Percentiles rank a stretch among this genome's conserved stretches.
Evolutionary conservation across 305 asterid genomes (phyloP).

Genomic region (Plantago coronopus): DNA sequence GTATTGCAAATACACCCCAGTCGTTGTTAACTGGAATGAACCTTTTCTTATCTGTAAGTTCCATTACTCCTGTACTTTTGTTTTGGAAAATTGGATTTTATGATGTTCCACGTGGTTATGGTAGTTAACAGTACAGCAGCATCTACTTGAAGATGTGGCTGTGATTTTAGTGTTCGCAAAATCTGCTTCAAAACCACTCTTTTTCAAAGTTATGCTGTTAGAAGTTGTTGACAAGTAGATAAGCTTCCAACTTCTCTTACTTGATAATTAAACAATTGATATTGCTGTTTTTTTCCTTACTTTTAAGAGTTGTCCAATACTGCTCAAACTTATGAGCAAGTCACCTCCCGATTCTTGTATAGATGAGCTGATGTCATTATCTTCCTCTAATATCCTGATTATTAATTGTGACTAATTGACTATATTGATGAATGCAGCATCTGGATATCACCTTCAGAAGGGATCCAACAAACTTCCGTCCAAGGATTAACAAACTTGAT

Average conservation of each 20-base stretch:
- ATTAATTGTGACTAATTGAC: constrained; percentile 14
- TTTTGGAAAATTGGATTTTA: too few relatives aligned
- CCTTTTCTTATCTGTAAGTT: constrained; percentile 83
- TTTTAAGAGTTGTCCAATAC: too few relatives aligned
- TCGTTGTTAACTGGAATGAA: constrained; percentile 96
- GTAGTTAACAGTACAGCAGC: too few relatives aligned
- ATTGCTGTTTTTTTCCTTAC: too few relatives aligned
- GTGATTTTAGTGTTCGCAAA: too few relatives aligned
- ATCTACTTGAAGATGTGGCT: too few relatives aligned
- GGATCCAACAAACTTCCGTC: constrained; percentile 87
- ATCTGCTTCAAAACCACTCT: too few relatives aligned
- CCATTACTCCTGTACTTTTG: not conserved
- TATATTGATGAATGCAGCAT: constrained; percentile 58
- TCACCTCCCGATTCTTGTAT: not conserved
- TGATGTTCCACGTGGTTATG: too few relatives aligned
- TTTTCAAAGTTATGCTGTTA: too few relatives aligned
- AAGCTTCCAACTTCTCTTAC: not conserved
- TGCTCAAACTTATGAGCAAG: too few relatives aligned
- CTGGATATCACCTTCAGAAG: constrained; percentile 90
- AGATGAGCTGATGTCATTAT: not conserved
- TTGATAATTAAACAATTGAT: not conserved
- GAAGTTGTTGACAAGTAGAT: too few relatives aligned
- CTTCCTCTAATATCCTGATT: constrained; percentile 1
- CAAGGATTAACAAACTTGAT: constrained; percentile 86
- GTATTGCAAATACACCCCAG: constrained; percentile 88